Evolutionary conservation across 495 filamentous ascomycete genomes (phyloP).

Genomic region (Penicillium silybi): DNA sequence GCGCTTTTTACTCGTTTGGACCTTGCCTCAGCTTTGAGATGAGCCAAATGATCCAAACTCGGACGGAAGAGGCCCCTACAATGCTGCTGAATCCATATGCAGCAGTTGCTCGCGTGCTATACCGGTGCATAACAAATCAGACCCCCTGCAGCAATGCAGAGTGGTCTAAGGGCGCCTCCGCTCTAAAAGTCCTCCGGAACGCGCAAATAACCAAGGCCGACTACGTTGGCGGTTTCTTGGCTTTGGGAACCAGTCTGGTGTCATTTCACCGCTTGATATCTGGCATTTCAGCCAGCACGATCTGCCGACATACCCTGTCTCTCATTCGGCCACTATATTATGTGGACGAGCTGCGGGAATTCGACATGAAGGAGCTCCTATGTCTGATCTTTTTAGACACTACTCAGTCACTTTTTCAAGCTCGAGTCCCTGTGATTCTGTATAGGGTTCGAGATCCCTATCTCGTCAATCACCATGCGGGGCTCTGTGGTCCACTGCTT

Average conservation of each 20-base stretch:
- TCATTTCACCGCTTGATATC: slow-evolving; percentile 8
- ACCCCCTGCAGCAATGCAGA: slow-evolving; percentile 5
- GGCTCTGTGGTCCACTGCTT: slow-evolving; percentile 6
- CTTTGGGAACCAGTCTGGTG: slow-evolving; percentile 4
- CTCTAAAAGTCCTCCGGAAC: slow-evolving; percentile 1
- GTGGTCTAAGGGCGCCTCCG: slow-evolving; percentile 1
- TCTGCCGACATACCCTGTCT: slow-evolving; percentile 5
- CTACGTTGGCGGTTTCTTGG: slow-evolving; percentile 1
- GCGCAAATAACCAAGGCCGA: slow-evolving; percentile 4
- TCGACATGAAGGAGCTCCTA: slow-evolving; percentile 2
- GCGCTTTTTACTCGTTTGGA: slow-evolving; percentile 5
- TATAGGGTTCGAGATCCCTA: slow-evolving; percentile 2
- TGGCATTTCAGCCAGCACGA: slow-evolving; percentile 5
- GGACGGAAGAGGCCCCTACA: slow-evolving; percentile 1
- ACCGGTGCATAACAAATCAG: slow-evolving; percentile 1
- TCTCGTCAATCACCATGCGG: slow-evolving; percentile 7
- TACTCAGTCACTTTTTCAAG: slow-evolving; percentile 4
- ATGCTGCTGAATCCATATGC: slow-evolving; percentile 6
- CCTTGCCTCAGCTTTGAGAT: background rate
- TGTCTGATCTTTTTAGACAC: slow-evolving; percentile 9
- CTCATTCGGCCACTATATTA: slow-evolving; percentile 5
- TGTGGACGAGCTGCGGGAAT: background rate
- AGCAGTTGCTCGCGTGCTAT: slow-evolving; percentile 4
- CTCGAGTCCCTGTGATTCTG: slow-evolving; percentile 3
- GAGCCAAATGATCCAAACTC: slow-evolving; percentile 2